phyloP scores from a whole-genome alignment of 495 filamentous ascomycete species.

The Poronia punctata region DNA sequence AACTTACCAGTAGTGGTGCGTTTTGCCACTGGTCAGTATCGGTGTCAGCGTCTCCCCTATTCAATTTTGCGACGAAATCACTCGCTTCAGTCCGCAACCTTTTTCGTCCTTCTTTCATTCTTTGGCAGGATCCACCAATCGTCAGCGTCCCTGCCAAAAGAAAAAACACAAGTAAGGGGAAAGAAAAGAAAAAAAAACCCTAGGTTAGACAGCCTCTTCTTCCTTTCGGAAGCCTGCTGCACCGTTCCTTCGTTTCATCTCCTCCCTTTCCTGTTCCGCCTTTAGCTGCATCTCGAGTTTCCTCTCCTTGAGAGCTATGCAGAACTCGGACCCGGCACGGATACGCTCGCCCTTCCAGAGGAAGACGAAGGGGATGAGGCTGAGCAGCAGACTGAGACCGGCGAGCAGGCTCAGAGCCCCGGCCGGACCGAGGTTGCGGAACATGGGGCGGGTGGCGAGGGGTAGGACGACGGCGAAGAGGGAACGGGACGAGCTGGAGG shows the following conservation, averaged over 20 bases:
- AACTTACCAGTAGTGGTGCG: too few species aligned
- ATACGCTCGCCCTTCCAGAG: constrained; percentile 36
- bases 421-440: constrained; percentile 27
- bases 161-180: too few species aligned
- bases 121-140: too few species aligned
- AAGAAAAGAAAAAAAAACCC: too few species aligned
- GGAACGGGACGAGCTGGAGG: constrained; percentile 51
- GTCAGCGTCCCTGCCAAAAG: too few species aligned
- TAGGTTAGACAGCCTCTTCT: background rate
- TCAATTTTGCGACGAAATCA: too few species aligned
- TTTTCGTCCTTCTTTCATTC: too few species aligned
- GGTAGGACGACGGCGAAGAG: constrained; percentile 58
- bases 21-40: too few species aligned
- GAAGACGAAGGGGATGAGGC: constrained; percentile 33
- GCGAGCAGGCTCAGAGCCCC: constrained; percentile 33
- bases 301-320: constrained; percentile 27
- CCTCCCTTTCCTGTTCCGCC: constrained; percentile 16
- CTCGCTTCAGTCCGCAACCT: too few species aligned
- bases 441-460: constrained; percentile 36
- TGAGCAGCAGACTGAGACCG: constrained; percentile 32
- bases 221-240: background rate
- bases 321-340: constrained; percentile 29
- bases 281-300: constrained; percentile 30
- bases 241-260: background rate
- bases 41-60: too few species aligned